A percentile compares a stretch with the other conserved stretches of the same genome.
Conservation (phyloP, 768 basidiomycete species). For the Leccinum olivaceopallidum region DNA sequence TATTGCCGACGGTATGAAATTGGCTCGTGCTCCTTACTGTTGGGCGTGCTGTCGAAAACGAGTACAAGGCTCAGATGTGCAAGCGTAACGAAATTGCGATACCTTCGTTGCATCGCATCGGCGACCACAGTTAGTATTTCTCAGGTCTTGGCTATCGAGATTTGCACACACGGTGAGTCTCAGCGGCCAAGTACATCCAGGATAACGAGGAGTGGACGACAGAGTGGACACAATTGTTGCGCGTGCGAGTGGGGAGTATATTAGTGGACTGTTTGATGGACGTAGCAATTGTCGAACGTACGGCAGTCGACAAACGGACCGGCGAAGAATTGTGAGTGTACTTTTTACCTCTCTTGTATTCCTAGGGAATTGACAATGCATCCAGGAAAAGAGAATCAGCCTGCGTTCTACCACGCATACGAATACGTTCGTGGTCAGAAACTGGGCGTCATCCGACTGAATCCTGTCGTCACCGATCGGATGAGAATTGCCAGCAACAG, state of each 20-base stretch:
- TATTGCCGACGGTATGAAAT: slow-evolving; percentile 85
- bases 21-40: slow-evolving; percentile 74
- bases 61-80: slow-evolving; percentile 86
- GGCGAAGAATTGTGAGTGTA: slow-evolving; percentile 58
- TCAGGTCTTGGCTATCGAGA: slow-evolving; percentile 58
- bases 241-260: slow-evolving; percentile 72
- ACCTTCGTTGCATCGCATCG: slow-evolving; percentile 34
- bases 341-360: not conserved
- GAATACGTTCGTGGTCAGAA: slow-evolving; percentile 94
- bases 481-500: no score
- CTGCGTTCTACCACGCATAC: slow-evolving; percentile 89
- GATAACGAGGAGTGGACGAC: slow-evolving; percentile 75
- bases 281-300: slow-evolving; percentile 72
- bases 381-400: slow-evolving; percentile 72
- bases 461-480: slow-evolving; percentile 74
- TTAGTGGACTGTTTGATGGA: slow-evolving; percentile 85
- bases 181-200: slow-evolving; percentile 62
- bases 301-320: slow-evolving; percentile 54
- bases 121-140: slow-evolving; percentile 50
- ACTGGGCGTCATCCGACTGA: slow-evolving; percentile 88
- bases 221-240: slow-evolving; percentile 77
- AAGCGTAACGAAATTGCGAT: slow-evolving; percentile 59
- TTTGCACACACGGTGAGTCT: slow-evolving; percentile 63
- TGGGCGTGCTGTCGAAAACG: slow-evolving; percentile 84
- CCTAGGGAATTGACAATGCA: slow-evolving; percentile 5